Conservation (phyloP, 2,329 filamentous ascomycete genomes). For the Huntiella abstrusa region DNA sequence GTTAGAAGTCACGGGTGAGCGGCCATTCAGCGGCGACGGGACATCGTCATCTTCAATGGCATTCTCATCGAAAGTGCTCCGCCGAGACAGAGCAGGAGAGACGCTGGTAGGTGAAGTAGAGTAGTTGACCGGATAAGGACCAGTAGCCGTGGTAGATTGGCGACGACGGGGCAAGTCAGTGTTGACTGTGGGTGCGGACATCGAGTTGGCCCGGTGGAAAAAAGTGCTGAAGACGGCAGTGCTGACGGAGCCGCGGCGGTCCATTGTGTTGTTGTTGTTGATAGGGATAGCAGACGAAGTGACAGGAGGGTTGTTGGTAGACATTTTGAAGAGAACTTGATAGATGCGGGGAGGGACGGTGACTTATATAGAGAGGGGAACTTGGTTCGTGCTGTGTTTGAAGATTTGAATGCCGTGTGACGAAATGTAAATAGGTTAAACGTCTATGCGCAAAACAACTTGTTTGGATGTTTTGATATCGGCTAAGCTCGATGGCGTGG, state of each 20-base stretch:
- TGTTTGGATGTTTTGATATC: too few species aligned
- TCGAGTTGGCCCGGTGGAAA: constrained; percentile 35
- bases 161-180: constrained; percentile 41
- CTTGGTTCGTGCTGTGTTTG: not conserved
- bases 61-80: constrained; percentile 56
- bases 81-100: constrained; percentile 28
- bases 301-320: not conserved
- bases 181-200: constrained; percentile 23
- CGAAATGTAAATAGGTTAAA: not conserved
- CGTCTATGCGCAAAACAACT: too few species aligned
- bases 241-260: constrained; percentile 36
- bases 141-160: constrained; percentile 20
- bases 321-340: too few species aligned
- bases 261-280: constrained; percentile 20
- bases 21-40: constrained; percentile 16
- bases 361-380: not conserved
- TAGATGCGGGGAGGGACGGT: not conserved
- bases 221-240: constrained; percentile 38
- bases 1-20: constrained; percentile 3
- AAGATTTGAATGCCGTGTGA: not conserved
- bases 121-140: not conserved
- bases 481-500: too few species aligned
- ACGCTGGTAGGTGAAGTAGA: not conserved
- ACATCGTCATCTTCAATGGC: constrained; percentile 52
- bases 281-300: constrained; percentile 12